Base-by-base conservation (phyloP, 352 stramenopile species). In the Globisporangium camurandrum region DNA sequence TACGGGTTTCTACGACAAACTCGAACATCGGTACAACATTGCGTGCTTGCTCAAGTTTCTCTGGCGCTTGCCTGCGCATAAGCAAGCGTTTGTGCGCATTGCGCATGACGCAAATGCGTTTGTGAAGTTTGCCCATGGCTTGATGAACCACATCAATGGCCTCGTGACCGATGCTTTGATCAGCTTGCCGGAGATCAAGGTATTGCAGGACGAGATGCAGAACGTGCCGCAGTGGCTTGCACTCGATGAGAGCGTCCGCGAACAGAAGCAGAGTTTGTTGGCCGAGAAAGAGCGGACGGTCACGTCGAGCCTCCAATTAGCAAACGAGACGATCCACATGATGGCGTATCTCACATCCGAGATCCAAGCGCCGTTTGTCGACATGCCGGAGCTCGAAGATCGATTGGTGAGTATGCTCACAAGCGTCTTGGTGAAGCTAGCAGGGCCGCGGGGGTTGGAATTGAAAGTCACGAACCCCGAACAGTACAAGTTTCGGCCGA, bases 71-170 rank as follows among this genome's bases (percentile, higher is more conserved):
- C 71, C 83, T 16, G 90, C 92, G 23, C 96, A 99, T 70, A 96
- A 97, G 55, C 58, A 84, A 10, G 94, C 96, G 6, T 99, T 99
- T 61, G 69, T 90, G 38, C 61, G 72, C 24, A 98, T 99, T 56
- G 88, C 93, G 4, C 70, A 90, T 54, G 90, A 98, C 58, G 78
- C 88, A 55, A 68, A 86, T 14, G 92, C 72, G 36, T 99, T 99
- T 58, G 89, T 98, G 51, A 98, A 96, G 57, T 99, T 99, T 75
- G 93, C 96, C 8, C 98, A 99, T 59, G 96, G 96, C 16, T 86
- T 99, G 54, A 97, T 99, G 65, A 99, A 99, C 68, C 95, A 99
- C 67, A 99, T 97, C 54, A 99, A 99, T 62, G 78, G 86, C 31
- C 66, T 98, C 28, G 95, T 99, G 30, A 96, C 91, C 0, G 89